Conservation (phyloP, 768 basidiomycete species). For the Calocybe gangraenosa region DNA sequence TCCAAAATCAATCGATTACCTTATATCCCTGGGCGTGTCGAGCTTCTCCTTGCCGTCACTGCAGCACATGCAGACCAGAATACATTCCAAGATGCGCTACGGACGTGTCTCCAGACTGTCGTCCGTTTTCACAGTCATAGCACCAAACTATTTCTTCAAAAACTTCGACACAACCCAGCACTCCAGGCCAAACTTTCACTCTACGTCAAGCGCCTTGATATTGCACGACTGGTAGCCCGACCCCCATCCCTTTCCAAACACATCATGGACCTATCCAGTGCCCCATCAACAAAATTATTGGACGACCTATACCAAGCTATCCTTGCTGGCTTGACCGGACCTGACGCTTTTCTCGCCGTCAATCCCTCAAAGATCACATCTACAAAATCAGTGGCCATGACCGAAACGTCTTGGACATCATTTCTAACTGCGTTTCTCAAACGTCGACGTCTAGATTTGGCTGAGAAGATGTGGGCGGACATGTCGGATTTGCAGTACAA, state of each 20-base stretch:
- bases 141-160: constrained; percentile 34
- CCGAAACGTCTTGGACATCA: constrained; percentile 56
- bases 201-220: constrained; percentile 45
- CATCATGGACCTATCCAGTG: constrained; percentile 40
- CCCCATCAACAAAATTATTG: constrained; percentile 28
- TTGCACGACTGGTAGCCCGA: constrained; percentile 48
- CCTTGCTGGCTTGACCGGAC: constrained; percentile 44
- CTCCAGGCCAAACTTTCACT: constrained; percentile 37
- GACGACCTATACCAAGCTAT: constrained; percentile 48
- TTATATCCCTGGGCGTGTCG: constrained; percentile 26
- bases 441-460: constrained; percentile 51
- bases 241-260: constrained; percentile 48
- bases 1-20: constrained; percentile 14
- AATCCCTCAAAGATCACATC: constrained; percentile 31
- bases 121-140: constrained; percentile 30
- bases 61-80: constrained; percentile 57
- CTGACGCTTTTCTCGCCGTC: constrained; percentile 52
- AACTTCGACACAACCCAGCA: constrained; percentile 27
- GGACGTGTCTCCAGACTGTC: constrained; percentile 33
- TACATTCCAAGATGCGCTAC: constrained; percentile 55
- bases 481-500: constrained; percentile 42
- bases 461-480: constrained; percentile 66
- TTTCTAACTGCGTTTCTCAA: constrained; percentile 65
- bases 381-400: constrained; percentile 44
- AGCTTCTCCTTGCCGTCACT: constrained; percentile 48